Evolutionary conservation across 2,329 filamentous ascomycete genomes (phyloP).

Genomic region (Ceratocystis ficicola): DNA sequence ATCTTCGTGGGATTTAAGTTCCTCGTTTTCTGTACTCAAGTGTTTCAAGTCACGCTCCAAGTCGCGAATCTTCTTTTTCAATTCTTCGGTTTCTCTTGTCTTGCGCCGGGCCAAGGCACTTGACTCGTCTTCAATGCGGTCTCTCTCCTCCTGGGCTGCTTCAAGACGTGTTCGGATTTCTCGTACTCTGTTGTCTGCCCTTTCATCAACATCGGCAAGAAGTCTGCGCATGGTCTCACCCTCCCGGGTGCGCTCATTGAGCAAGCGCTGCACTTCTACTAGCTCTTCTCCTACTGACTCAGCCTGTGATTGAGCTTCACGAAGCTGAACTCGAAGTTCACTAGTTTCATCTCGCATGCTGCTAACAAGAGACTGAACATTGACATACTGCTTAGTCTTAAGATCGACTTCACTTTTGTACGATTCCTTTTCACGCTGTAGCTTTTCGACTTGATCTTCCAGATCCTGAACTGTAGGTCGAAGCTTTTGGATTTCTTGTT

Average conservation of each 20-base stretch:
- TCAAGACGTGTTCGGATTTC: slow-evolving; percentile 87
- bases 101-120: slow-evolving; percentile 63
- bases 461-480: slow-evolving; percentile 51
- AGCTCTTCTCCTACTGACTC: slow-evolving; percentile 89
- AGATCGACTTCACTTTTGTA: slow-evolving; percentile 71
- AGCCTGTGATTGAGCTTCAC: slow-evolving; percentile 68
- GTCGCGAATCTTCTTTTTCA: slow-evolving; percentile 66
- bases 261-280: slow-evolving; percentile 70
- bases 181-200: slow-evolving; percentile 67
- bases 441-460: slow-evolving; percentile 58
- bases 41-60: slow-evolving; percentile 64
- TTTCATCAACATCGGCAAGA: slow-evolving; percentile 71
- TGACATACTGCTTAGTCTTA: slow-evolving; percentile 74
- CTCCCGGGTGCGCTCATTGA: slow-evolving; percentile 80
- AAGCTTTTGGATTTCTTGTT: slow-evolving; percentile 60
- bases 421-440: slow-evolving; percentile 54
- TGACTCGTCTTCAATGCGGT: slow-evolving; percentile 83
- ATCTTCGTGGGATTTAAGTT: slow-evolving; percentile 59
- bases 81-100: slow-evolving; percentile 73
- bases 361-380: slow-evolving; percentile 70
- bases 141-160: slow-evolving; percentile 81
- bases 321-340: slow-evolving; percentile 82
- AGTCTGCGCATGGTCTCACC: slow-evolving; percentile 89
- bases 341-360: slow-evolving; percentile 89
- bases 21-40: slow-evolving; percentile 62